Percentiles rank a stretch among this genome's conserved stretches.
Conservation (phyloP, 2,329 filamentous ascomycete species). For the Simplicillium sp. region DNA sequence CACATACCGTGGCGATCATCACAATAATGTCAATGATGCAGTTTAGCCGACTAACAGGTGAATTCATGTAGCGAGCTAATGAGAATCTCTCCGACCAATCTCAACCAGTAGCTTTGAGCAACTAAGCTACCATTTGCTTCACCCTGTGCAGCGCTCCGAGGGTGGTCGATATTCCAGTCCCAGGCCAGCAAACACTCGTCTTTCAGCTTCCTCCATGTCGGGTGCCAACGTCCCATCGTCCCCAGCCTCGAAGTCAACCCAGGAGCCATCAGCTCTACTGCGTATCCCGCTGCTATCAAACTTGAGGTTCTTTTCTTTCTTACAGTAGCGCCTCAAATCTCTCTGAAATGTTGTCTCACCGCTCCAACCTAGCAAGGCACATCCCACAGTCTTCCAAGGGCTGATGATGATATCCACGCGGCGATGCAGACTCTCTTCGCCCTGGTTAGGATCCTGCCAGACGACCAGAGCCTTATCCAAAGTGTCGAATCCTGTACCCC, state of each 20-base stretch:
- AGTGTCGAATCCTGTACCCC: conserved; percentile 65
- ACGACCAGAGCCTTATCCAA: conserved; percentile 89
- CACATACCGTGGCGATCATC: no score
- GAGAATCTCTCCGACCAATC: no score
- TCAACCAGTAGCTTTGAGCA: no score
- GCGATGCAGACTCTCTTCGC: conserved; percentile 48
- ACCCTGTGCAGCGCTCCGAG: conserved; percentile 56
- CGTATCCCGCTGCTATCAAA: conserved; percentile 88
- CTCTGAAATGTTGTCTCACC: conserved; percentile 85
- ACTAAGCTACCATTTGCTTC: conserved; percentile 20
- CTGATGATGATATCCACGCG: conserved; percentile 87
- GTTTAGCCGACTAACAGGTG: no score
- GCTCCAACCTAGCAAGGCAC: conserved; percentile 80
- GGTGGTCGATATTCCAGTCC: conserved; percentile 59
- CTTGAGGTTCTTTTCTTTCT: conserved; percentile 62
- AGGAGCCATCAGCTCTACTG: conserved; percentile 51
- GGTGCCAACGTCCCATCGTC: conserved; percentile 36
- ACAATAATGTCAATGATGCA: no score
- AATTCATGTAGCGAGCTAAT: no score
- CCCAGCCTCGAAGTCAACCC: conserved; percentile 62
- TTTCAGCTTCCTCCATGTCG: conserved; percentile 66
- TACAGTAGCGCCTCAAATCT: conserved; percentile 74
- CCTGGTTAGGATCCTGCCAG: conserved; percentile 51
- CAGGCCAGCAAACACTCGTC: conserved; percentile 68
- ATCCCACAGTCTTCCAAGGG: conserved; percentile 83